A percentile compares a stretch with the other conserved stretches of the same genome.
Evolutionary conservation across 768 basidiomycete species (phyloP).

Genomic region (Phanerochaete carnosa): DNA sequence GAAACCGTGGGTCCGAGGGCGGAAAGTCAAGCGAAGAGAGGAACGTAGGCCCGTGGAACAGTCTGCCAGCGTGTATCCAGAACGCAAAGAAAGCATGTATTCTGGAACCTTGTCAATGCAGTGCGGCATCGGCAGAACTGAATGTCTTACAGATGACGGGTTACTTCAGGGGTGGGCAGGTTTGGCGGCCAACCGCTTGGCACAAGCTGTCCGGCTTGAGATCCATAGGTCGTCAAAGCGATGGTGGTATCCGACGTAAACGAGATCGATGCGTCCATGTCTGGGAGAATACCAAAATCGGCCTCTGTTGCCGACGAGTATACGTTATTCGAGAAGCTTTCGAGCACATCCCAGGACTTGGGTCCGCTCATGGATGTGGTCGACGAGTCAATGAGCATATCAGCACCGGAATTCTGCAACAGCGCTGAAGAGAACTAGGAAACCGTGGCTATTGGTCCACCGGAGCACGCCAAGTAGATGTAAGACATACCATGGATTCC

Average conservation of each 20-base stretch:
- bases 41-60: conserved; percentile 68
- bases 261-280: not conserved
- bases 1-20: conserved; percentile 71
- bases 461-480: not conserved
- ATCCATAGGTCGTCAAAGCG: not conserved
- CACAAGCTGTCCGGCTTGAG: not conserved
- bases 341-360: not conserved
- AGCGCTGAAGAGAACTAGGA: not conserved
- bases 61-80: conserved; percentile 67
- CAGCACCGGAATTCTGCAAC: not conserved
- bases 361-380: not conserved
- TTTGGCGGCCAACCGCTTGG: conserved; percentile 49
- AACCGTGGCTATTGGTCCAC: not conserved
- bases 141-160: conserved; percentile 58
- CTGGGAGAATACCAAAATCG: not conserved
- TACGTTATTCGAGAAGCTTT: not conserved
- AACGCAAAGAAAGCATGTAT: conserved; percentile 79
- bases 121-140: not conserved
- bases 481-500: not conserved
- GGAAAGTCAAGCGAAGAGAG: conserved; percentile 60
- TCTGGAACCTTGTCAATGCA: conserved; percentile 28
- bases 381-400: not conserved
- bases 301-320: not conserved
- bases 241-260: not conserved
- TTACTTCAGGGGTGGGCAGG: conserved; percentile 57